Conservation (phyloP, 176 grass and related monocot genomes). For the Juncus effusus region DNA sequence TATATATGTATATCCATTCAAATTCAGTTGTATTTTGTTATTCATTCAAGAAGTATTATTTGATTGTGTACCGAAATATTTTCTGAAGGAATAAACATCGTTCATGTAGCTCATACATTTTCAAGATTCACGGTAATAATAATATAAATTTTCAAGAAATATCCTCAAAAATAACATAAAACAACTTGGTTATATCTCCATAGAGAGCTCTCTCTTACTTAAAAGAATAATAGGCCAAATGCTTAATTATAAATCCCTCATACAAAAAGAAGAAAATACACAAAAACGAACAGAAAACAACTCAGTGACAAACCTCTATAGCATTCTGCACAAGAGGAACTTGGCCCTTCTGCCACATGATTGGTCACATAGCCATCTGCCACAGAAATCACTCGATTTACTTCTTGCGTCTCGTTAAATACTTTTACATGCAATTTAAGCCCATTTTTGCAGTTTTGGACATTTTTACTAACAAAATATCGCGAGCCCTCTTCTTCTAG, state of each 20-base stretch:
- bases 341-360: conserved; percentile 18
- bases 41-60: conserved; percentile 1
- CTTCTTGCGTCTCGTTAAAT: neutral
- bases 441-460: conserved; percentile 35
- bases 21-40: conserved; percentile 19
- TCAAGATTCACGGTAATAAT: too few relatives aligned
- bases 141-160: too few relatives aligned
- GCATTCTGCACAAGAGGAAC: conserved; percentile 6
- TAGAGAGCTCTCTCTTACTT: too few relatives aligned
- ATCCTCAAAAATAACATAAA: too few relatives aligned
- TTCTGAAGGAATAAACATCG: conserved; percentile 13
- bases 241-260: neutral
- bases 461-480: conserved; percentile 40
- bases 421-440: conserved; percentile 52
- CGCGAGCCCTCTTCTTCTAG: conserved; percentile 37
- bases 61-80: conserved; percentile 4
- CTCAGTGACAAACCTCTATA: conserved; percentile 14
- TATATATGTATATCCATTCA: conserved; percentile 4
- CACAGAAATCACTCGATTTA: neutral
- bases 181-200: too few relatives aligned
- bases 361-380: neutral
- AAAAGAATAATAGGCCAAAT: neutral
- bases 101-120: neutral
- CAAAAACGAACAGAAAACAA: conserved; percentile 19
- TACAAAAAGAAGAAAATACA: conserved; percentile 4